These are phyloP conservation scores for Cyberlindnera americana DNA, from an alignment of 805 yeast genomes.

Conservation along the genomic window DNA sequence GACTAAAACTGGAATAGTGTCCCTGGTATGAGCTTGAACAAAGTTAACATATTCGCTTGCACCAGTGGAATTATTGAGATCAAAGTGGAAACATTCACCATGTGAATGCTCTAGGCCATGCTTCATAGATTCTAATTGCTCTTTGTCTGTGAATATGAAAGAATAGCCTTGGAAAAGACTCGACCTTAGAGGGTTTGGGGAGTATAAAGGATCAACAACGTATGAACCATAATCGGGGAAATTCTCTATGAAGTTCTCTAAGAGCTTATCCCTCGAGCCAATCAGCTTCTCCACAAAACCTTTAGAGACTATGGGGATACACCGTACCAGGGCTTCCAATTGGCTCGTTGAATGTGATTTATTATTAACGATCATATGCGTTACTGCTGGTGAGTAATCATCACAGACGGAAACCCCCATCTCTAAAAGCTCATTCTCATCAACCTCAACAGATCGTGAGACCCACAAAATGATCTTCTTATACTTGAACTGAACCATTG, in stretches of 20 bases:
- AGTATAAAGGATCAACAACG: constrained; percentile 24
- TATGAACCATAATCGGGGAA: constrained; percentile 27
- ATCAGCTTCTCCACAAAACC: constrained; percentile 24
- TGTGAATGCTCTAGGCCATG: constrained; percentile 24
- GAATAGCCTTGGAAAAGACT: constrained; percentile 22
- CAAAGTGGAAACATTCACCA: neutral
- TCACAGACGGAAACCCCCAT: constrained; percentile 3
- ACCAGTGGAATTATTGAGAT: neutral
- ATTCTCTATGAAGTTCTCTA: constrained; percentile 19
- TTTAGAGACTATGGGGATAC: constrained; percentile 29
- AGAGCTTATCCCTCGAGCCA: constrained; percentile 11
- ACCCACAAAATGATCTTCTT: no score
- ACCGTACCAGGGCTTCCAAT: constrained; percentile 31
- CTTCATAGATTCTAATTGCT: constrained; percentile 22
- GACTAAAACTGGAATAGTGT: constrained; percentile 2
- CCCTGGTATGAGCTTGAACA: neutral
- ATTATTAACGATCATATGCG: constrained; percentile 2
- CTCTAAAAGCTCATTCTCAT: no score
- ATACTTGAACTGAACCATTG: neutral
- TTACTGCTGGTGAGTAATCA: constrained; percentile 3
- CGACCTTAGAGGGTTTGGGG: constrained; percentile 23
- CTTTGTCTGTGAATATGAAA: constrained; percentile 26
- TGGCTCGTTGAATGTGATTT: constrained; percentile 1
- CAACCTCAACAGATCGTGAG: no score
- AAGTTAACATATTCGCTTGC: constrained; percentile 6